Evolutionary conservation across 768 basidiomycete species (phyloP), one percentile per base, ranked within the genome.

Genomic region (Tricholoma hemisulphureum): DNA sequence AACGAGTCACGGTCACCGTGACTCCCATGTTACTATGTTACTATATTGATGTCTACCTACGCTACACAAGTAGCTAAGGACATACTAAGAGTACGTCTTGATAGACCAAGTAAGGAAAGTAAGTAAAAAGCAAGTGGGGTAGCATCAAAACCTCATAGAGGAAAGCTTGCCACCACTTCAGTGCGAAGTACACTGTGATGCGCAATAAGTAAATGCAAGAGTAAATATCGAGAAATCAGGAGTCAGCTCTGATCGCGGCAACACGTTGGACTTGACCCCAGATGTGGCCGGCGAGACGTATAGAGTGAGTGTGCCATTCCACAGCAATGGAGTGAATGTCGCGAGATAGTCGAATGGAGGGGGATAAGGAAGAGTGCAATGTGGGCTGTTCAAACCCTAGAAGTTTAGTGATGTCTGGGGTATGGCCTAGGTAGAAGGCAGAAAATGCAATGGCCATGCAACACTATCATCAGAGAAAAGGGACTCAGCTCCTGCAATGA

Each of bases 401-500:
- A 16, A 58, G n/a, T 21, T 24, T 46, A 23, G 11, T 13, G 14
- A 58, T 39, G 34, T 53, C 45, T 7, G 57, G 52, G 20, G 31
- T 58, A 5, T 20, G 43, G 18, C 57, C 57, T 53, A 58, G 48
- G 26, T 51, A 57, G 24, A 24, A 57, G 23, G 34, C 29, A 31
- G 48, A 24, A 10, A 39, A 24, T 51, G 37, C 11, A 57, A 49
- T 4, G 34, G 56, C 56, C 56, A 57, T 7, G 18, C n/a, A 21
- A 14, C 5, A 2, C 34, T 13, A 13, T 43, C 18, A 26, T n/a
- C n/a, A n/a, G n/a, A n/a, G n/a, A n/a, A n/a, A 14, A 58, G 57
- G 21, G 39, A 58, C 51, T 58, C 32, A 28, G 57, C 57, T 53
- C 16, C 51, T 6, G 16, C 3, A n/a, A 51, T 31, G 29, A 56